Evolutionary conservation across 441 rosid species (phyloP).

Genomic region (Erodium texanum): DNA sequence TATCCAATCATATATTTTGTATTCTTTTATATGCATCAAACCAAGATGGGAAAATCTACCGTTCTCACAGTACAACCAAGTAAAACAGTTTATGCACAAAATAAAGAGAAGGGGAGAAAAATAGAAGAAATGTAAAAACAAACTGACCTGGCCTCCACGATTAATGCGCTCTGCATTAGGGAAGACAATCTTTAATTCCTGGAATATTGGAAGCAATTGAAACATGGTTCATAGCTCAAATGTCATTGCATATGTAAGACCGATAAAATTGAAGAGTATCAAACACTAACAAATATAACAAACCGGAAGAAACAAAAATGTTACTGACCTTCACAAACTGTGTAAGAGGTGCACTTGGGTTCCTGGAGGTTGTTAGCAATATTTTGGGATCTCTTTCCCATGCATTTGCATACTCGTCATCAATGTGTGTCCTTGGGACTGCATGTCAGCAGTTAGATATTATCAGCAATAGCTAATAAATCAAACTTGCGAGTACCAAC

Average conservation of each 20-base stretch:
- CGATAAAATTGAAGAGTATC: background rate
- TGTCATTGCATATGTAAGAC: background rate
- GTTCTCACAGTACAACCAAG: background rate
- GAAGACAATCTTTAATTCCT: slow-evolving; percentile 80
- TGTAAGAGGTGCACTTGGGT: slow-evolving; percentile 78
- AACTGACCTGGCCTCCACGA: slow-evolving; percentile 77
- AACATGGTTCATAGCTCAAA: background rate
- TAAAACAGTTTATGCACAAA: too few relatives aligned
- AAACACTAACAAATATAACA: background rate
- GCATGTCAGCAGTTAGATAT: slow-evolving; percentile 15
- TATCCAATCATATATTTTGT: background rate
- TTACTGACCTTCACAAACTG: slow-evolving; percentile 63
- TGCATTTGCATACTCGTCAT: slow-evolving; percentile 83
- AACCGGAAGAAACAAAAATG: background rate
- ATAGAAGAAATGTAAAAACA: background rate
- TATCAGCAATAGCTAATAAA: slow-evolving; percentile 7
- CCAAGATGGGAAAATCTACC: background rate
- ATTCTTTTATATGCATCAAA: background rate
- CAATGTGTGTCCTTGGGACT: slow-evolving; percentile 75
- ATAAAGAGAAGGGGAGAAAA: too few relatives aligned
- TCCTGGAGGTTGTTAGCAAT: slow-evolving; percentile 67
- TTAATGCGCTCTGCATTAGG: slow-evolving; percentile 76
- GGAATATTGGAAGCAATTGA: slow-evolving; percentile 7
- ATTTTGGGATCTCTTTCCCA: slow-evolving; percentile 67
- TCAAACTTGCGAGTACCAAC: background rate